Conservation (phyloP, 768 basidiomycete species). For the Phylloporus rhodoxanthus region DNA sequence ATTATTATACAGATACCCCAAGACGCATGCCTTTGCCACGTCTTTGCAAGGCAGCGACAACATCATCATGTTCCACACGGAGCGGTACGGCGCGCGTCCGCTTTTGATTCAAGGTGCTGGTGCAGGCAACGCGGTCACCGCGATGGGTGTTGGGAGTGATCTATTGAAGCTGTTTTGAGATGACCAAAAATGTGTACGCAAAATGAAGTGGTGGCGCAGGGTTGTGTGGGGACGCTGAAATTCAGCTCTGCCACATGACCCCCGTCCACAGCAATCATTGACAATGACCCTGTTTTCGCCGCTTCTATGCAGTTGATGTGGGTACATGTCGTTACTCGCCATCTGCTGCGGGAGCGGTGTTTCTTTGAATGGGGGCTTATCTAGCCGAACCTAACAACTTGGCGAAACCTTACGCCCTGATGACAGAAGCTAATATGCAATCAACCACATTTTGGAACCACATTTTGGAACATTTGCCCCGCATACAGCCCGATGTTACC, state of each 20-base stretch:
- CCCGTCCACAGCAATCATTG: background rate
- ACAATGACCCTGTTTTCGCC: background rate
- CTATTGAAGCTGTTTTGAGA: conserved; percentile 49
- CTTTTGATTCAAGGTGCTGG: conserved; percentile 94
- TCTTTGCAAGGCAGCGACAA: conserved; percentile 96
- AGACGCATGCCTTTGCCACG: conserved; percentile 89
- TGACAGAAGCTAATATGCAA: background rate
- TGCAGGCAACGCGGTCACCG: conserved; percentile 96
- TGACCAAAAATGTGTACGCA: background rate
- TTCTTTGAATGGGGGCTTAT: conserved; percentile 4
- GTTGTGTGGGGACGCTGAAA: background rate
- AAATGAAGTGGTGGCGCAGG: background rate
- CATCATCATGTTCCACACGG: conserved; percentile 95
- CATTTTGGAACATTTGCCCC: background rate
- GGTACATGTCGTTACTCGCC: background rate
- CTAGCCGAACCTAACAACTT: background rate
- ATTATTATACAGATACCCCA: conserved; percentile 61
- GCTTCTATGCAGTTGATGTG: background rate
- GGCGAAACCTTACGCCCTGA: background rate
- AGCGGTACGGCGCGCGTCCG: conserved; percentile 82
- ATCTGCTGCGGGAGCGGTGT: conserved; percentile 1
- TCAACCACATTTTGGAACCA: background rate
- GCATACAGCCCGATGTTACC: background rate
- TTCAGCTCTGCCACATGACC: background rate
- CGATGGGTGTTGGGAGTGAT: conserved; percentile 95